Evolutionary conservation across 148 eudicot genomes (phyloP).

Genomic region (Chenopodium suecicum): DNA sequence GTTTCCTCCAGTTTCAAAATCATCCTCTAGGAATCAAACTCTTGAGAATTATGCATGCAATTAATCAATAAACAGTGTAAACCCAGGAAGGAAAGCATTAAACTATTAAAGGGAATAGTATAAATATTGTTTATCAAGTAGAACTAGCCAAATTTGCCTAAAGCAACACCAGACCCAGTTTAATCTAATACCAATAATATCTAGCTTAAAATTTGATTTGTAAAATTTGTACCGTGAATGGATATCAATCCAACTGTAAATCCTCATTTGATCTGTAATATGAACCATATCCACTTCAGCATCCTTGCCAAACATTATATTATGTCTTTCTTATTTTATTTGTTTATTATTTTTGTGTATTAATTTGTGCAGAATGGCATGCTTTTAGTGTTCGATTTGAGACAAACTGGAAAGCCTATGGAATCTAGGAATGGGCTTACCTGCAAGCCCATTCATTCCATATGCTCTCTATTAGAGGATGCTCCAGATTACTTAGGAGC

Average conservation of each 20-base stretch:
- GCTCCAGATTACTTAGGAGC: conserved; percentile 38
- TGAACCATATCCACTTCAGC: too few relatives aligned
- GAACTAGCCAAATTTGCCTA: neutral
- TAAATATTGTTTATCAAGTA: too few relatives aligned
- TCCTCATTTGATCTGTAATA: too few relatives aligned
- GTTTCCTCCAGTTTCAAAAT: neutral
- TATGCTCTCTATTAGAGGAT: conserved; percentile 49
- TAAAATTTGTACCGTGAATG: too few relatives aligned
- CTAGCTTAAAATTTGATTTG: neutral
- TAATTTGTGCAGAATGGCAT: conserved; percentile 71
- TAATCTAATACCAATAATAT: too few relatives aligned
- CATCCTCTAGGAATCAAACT: neutral
- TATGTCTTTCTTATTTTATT: neutral
- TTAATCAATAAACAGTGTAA: too few relatives aligned
- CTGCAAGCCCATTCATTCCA: conserved; percentile 64
- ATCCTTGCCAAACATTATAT: neutral
- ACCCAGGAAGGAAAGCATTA: neutral
- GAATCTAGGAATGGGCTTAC: conserved; percentile 62
- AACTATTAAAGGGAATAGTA: too few relatives aligned
- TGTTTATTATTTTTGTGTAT: neutral
- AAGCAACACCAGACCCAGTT: neutral
- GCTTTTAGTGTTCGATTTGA: conserved; percentile 78
- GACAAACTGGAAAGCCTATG: conserved; percentile 64
- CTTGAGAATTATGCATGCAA: neutral
- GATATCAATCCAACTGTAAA: too few relatives aligned